A percentile compares a stretch with the other conserved stretches of the same genome.
These are phyloP conservation scores for Coniochaeta prunicola DNA, from an alignment of 2,329 filamentous ascomycete species.

Conservation along the genomic window DNA sequence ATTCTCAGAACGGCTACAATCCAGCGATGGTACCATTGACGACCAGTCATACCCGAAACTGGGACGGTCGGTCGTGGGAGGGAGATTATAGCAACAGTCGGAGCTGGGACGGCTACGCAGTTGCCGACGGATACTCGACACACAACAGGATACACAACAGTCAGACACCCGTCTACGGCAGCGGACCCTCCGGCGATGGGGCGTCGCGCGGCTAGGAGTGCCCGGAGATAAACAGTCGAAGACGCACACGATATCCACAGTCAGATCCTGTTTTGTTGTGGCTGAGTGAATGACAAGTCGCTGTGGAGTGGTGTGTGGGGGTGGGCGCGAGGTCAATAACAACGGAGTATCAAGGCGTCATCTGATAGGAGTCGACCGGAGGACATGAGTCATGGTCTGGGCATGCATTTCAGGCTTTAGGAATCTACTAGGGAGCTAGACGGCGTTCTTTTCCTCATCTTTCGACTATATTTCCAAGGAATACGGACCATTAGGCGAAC, in stretches of 20 bases:
- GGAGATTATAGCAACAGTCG: neutral
- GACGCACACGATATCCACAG: neutral
- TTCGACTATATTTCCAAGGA: neutral
- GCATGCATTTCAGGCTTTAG: neutral
- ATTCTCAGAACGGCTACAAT: neutral
- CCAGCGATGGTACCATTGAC: neutral
- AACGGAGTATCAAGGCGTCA: neutral
- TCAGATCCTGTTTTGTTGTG: neutral
- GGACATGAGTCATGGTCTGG: neutral
- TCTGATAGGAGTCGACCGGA: neutral
- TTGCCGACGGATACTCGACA: neutral
- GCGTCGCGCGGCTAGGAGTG: neutral
- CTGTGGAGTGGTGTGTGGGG: neutral
- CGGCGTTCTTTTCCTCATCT: neutral
- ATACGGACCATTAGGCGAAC: neutral
- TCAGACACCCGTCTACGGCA: neutral
- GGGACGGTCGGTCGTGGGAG: neutral
- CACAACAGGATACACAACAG: neutral
- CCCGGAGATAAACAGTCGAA: neutral
- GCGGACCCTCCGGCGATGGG: neutral
- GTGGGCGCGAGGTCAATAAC: neutral
- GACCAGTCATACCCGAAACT: neutral
- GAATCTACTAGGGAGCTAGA: neutral
- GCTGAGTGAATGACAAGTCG: neutral
- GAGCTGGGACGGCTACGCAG: constrained; percentile 1